phyloP scores from a whole-genome alignment of 176 grass and related monocot genomes.

The Bromus sterilis region DNA sequence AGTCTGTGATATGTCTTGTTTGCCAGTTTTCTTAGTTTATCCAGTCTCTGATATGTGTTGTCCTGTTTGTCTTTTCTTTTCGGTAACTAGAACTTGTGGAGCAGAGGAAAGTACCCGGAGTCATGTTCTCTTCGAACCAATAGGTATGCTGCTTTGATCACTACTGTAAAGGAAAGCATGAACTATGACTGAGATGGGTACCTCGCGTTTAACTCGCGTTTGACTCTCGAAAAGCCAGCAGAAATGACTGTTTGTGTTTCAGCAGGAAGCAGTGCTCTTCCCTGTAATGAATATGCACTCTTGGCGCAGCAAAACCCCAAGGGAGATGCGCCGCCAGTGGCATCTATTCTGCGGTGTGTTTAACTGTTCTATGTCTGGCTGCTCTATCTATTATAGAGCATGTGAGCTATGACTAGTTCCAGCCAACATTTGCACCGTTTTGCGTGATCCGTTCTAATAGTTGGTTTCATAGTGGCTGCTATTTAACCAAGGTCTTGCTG shows the following conservation, averaged over 20 bases:
- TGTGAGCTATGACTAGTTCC: slow-evolving; percentile 21
- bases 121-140: slow-evolving; percentile 25
- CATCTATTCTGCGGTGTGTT: slow-evolving; percentile 41
- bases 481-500: not conserved
- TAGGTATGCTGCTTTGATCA: slow-evolving; percentile 57
- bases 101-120: slow-evolving; percentile 32
- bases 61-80: slow-evolving; percentile 41
- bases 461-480: not conserved
- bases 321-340: slow-evolving; percentile 29
- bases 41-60: slow-evolving; percentile 45
- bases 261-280: slow-evolving; percentile 35
- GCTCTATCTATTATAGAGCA: slow-evolving; percentile 37
- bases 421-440: not conserved
- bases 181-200: slow-evolving; percentile 17
- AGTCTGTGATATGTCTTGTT: slow-evolving; percentile 45
- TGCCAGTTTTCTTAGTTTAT: slow-evolving; percentile 27
- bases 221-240: not conserved
- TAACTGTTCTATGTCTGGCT: slow-evolving; percentile 22
- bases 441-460: not conserved
- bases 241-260: slow-evolving; percentile 30
- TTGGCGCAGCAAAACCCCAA: slow-evolving; percentile 27
- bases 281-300: slow-evolving; percentile 22
- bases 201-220: not conserved
- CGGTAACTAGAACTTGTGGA: slow-evolving; percentile 51
- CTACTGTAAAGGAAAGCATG: slow-evolving; percentile 15